Percentiles rank a stretch among this genome's conserved stretches.
These are phyloP conservation scores for Endogone sp. DNA, from an alignment of 192 early-diverging fungal genomes.

Conservation along the genomic window DNA sequence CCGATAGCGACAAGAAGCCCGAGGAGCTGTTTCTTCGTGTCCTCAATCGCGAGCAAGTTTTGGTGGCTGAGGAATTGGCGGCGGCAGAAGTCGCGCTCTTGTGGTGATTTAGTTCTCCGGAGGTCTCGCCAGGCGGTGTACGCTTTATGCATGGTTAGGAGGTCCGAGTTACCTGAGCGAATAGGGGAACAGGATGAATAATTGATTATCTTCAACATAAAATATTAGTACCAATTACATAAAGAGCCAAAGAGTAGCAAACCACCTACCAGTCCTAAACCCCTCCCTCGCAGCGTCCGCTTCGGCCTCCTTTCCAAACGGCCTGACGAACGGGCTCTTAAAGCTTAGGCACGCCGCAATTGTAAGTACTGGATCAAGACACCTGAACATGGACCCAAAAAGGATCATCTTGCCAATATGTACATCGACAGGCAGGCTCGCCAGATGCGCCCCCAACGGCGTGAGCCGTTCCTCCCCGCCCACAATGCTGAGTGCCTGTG, in stretches of 20 bases:
- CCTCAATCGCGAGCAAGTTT: conserved; percentile 49
- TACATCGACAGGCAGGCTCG: conserved; percentile 63
- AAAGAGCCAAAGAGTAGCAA: neutral
- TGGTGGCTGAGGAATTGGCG: conserved; percentile 48
- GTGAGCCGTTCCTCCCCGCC: conserved; percentile 40
- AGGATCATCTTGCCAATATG: conserved; percentile 69
- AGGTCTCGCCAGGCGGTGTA: conserved; percentile 44
- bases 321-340: conserved; percentile 35
- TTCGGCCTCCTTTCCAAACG: conserved; percentile 49
- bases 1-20: conserved; percentile 43
- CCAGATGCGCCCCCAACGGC: conserved; percentile 56
- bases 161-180: conserved; percentile 36
- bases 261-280: conserved; percentile 31
- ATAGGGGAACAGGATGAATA: neutral
- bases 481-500: conserved; percentile 38
- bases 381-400: conserved; percentile 58
- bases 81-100: conserved; percentile 39
- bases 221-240: neutral
- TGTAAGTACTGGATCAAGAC: conserved; percentile 58
- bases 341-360: conserved; percentile 55
- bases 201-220: too few relatives aligned
- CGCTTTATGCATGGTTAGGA: conserved; percentile 48
- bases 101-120: conserved; percentile 8
- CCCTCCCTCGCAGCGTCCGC: conserved; percentile 35
- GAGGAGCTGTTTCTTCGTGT: conserved; percentile 54